These are phyloP conservation scores for Peronospora destructor DNA, from an alignment of 352 stramenopile genomes.

Conservation along the genomic window DNA sequence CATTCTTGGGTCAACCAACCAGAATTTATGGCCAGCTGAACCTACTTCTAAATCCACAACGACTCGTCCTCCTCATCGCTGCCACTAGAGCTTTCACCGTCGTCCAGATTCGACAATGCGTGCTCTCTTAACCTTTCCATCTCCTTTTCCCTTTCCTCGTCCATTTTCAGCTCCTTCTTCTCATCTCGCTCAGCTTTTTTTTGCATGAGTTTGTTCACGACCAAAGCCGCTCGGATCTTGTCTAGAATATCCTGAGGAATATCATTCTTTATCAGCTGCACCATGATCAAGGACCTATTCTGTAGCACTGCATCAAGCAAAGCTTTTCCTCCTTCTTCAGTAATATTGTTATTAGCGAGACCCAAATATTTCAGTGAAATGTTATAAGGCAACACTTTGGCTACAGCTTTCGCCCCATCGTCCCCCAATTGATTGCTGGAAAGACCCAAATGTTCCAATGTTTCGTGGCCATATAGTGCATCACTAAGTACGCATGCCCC, in stretches of 20 bases:
- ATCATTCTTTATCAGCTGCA: conserved; percentile 41
- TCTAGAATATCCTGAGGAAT: conserved; percentile 30
- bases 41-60: conserved; percentile 32
- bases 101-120: conserved; percentile 15
- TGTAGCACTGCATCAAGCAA: conserved; percentile 39
- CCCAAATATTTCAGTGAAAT: conserved; percentile 45
- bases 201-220: conserved; percentile 47
- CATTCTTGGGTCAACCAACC: conserved; percentile 12
- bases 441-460: conserved; percentile 37
- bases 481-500: conserved; percentile 27
- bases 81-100: conserved; percentile 24
- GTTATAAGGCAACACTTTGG: conserved; percentile 43
- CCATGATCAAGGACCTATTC: conserved; percentile 38
- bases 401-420: conserved; percentile 36
- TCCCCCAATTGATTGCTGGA: conserved; percentile 44
- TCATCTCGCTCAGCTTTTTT: conserved; percentile 38
- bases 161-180: conserved; percentile 24
- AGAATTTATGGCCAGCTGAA: no score
- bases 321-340: conserved; percentile 32
- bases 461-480: conserved; percentile 43
- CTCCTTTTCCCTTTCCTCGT: conserved; percentile 24
- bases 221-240: conserved; percentile 35
- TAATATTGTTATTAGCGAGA: conserved; percentile 44
- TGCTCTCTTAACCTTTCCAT: conserved; percentile 13
- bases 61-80: conserved; percentile 32